Evolutionary conservation across 768 basidiomycete species (phyloP), one percentile per base, ranked within the genome.

Genomic region (Flagelloscypha sp.): DNA sequence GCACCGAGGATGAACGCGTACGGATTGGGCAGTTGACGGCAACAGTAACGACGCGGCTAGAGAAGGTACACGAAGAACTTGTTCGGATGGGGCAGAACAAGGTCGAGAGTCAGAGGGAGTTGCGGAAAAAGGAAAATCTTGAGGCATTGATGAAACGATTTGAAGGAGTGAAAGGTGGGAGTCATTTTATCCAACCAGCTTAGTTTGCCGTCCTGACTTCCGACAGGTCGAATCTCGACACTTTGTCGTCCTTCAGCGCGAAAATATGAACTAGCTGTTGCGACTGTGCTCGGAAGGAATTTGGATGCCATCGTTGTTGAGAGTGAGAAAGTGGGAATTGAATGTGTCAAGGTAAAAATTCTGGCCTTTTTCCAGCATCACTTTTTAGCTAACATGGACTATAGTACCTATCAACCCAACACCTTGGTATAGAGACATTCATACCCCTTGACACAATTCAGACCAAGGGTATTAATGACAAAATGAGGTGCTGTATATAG

Each of bases 391-490:
- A 35, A 21, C 29, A 3, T 45, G 27, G 32, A n/a, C 30, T 35
- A 2, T 47, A 92, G 84, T 97, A 95, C 56, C 76, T 99, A 76
- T 83, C 90, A 42, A 92, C 84, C 41, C 90, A 95, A 58, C 84
- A 93, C 23, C 79, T 85, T 0, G 95, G 94, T 1, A 88, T 92
- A 59, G 94, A 94, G 9, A 99, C 95, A 0, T 98, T 98, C 63
- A 84, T 99, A 30, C 95, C 95, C 0, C 79, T 99, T n/a, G 94
- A 98, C 55, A 93, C 90, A 7, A 94, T 98, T 46, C 87, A 90
- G 52, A 83, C 84, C 22, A 97, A 94, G 55, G 80, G 90, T 2
- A 70, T 90, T 44, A 90, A 92, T 45, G 95, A 98, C 61, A 92
- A 90, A 55, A 90, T 86, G 60, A 80, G 95, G 16, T 81, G 84